phyloP scores from a whole-genome alignment of 2,329 filamentous ascomycete species.

The Microdochium trichocladiopsis region DNA sequence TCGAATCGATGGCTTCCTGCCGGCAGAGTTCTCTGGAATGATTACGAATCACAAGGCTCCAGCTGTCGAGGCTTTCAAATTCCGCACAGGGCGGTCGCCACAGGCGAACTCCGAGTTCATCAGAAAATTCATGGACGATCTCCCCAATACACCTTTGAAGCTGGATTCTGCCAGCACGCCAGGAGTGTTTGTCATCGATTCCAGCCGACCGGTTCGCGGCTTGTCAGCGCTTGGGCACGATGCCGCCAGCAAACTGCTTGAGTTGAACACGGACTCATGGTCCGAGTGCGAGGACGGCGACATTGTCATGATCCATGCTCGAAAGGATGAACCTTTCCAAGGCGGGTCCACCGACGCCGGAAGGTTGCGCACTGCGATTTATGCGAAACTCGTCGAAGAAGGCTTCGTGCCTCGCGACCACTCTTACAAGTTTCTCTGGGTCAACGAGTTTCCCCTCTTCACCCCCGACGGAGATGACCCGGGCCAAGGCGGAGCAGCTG shows the following conservation, averaged over 20 bases:
- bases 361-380: slow-evolving; percentile 62
- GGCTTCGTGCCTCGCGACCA: slow-evolving; percentile 41
- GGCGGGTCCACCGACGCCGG: slow-evolving; percentile 71
- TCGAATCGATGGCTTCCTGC: slow-evolving; percentile 56
- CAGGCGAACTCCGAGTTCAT: slow-evolving; percentile 34
- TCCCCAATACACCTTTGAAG: slow-evolving; percentile 50
- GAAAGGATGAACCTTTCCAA: slow-evolving; percentile 53
- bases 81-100: slow-evolving; percentile 47
- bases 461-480: slow-evolving; percentile 53
- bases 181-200: slow-evolving; percentile 70
- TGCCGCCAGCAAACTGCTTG: slow-evolving; percentile 14
- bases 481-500: slow-evolving; percentile 74
- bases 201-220: slow-evolving; percentile 65
- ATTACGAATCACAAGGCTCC: slow-evolving; percentile 64
- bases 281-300: slow-evolving; percentile 60
- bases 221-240: slow-evolving; percentile 44
- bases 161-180: slow-evolving; percentile 69
- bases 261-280: slow-evolving; percentile 11
- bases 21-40: slow-evolving; percentile 62
- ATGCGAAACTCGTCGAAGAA: slow-evolving; percentile 60
- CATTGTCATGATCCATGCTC: slow-evolving; percentile 74
- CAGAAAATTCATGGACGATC: slow-evolving; percentile 61
- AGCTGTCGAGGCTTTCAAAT: slow-evolving; percentile 66
- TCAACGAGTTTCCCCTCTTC: slow-evolving; percentile 89
- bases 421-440: slow-evolving; percentile 70